A percentile compares a stretch with the other conserved stretches of the same genome.
Conservation (phyloP, 2,329 filamentous ascomycete species). For the Dactylellina parvicollis region DNA sequence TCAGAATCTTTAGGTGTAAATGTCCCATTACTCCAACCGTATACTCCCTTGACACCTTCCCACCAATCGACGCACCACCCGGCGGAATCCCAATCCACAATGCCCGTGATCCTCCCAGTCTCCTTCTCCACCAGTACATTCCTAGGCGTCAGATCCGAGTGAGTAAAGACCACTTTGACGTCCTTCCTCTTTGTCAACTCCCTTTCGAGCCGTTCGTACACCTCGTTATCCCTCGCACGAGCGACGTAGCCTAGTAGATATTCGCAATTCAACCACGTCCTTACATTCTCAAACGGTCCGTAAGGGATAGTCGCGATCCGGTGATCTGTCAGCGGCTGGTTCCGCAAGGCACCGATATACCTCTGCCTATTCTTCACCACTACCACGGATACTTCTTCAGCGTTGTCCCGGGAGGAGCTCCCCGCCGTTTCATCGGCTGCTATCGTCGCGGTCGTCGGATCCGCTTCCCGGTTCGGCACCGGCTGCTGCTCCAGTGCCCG, state of each 20-base stretch:
- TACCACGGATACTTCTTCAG: background rate
- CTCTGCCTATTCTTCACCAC: background rate
- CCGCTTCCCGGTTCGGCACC: slow-evolving; percentile 17
- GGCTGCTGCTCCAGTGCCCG: slow-evolving; percentile 29
- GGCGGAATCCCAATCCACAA: slow-evolving; percentile 52
- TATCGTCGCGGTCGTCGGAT: background rate
- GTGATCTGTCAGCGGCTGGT: slow-evolving; percentile 48
- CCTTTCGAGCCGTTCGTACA: slow-evolving; percentile 19
- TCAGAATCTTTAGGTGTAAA: too few relatives aligned
- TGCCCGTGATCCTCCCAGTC: slow-evolving; percentile 45
- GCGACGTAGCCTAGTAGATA: slow-evolving; percentile 47
- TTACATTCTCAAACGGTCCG: slow-evolving; percentile 36
- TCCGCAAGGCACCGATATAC: slow-evolving; percentile 34
- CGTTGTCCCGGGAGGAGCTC: slow-evolving; percentile 10
- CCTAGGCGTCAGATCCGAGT: slow-evolving; percentile 46
- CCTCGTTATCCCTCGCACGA: slow-evolving; percentile 28
- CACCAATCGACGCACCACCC: slow-evolving; percentile 52
- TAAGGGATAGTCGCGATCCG: slow-evolving; percentile 50
- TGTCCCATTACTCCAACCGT: slow-evolving; percentile 42
- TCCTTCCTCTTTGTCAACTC: slow-evolving; percentile 28
- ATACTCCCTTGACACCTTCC: slow-evolving; percentile 50
- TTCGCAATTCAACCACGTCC: slow-evolving; percentile 46
- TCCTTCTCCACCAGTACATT: slow-evolving; percentile 46
- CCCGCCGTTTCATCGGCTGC: background rate
- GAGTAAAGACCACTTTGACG: slow-evolving; percentile 43